phyloP scores from a whole-genome alignment of 176 grass and related monocot genomes.

The Bonia amplexicaulis region DNA sequence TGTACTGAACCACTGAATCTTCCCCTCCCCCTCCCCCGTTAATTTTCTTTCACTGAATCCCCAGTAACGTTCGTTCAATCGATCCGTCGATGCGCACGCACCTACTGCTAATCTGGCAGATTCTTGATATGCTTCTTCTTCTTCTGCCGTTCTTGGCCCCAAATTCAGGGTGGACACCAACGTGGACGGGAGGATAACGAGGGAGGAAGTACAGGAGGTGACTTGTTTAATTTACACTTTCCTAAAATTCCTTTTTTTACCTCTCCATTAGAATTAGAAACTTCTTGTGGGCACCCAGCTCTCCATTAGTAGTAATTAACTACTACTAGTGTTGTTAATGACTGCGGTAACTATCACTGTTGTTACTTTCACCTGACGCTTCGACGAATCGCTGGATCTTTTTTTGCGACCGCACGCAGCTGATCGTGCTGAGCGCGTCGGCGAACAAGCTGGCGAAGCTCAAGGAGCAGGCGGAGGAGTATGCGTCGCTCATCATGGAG shows the following conservation, averaged over 20 bases:
- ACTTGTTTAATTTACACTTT: conserved; percentile 26
- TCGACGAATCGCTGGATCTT: neutral
- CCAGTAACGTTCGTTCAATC: conserved; percentile 13
- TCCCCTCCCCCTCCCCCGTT: neutral
- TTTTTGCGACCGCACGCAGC: conserved; percentile 29
- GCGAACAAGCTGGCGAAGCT: conserved; percentile 97
- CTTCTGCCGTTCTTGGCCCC: conserved; percentile 23
- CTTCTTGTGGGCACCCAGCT: conserved; percentile 19
- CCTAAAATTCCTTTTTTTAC: neutral
- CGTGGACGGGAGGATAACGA: conserved; percentile 97
- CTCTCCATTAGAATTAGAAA: conserved; percentile 21
- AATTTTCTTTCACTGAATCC: conserved; percentile 15
- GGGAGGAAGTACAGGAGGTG: conserved; percentile 99
- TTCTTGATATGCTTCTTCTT: conserved; percentile 25
- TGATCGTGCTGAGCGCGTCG: conserved; percentile 89
- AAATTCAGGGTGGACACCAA: conserved; percentile 97
- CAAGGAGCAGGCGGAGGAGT: conserved; percentile 97
- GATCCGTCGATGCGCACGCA: conserved; percentile 3
- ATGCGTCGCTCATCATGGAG: conserved; percentile 94
- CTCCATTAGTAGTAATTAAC: neutral
- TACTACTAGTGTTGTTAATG: neutral
- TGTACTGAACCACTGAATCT: conserved; percentile 39
- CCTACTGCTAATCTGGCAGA: neutral
- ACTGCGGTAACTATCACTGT: neutral
- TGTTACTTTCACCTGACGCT: conserved; percentile 21